Conservation (phyloP, 2,329 filamentous ascomycete species). For the Trichoderma lentiforme region DNA sequence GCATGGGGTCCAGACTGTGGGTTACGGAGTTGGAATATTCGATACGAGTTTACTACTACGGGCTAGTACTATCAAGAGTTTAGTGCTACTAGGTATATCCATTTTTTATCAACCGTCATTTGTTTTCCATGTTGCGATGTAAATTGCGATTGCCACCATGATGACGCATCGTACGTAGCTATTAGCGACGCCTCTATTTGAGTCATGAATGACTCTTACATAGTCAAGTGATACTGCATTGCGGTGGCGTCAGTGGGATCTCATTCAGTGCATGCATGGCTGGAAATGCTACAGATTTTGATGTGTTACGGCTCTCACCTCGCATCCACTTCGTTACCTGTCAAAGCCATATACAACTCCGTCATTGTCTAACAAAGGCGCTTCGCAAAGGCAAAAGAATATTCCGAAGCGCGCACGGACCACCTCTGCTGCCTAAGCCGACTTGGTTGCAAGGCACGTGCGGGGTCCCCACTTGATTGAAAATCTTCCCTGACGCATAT, state of each 20-base stretch:
- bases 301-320: neutral
- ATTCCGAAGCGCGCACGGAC: slow-evolving; percentile 9
- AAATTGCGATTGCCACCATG: neutral
- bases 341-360: neutral
- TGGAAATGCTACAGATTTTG: neutral
- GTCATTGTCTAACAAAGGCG: neutral
- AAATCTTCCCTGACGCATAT: slow-evolving; percentile 15
- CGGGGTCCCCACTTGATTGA: slow-evolving; percentile 16
- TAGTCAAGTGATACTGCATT: neutral
- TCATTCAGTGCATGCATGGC: neutral
- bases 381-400: neutral
- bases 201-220: neutral
- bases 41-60: neutral
- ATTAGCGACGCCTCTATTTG: neutral
- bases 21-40: slow-evolving; percentile 12
- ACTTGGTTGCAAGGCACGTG: slow-evolving; percentile 18
- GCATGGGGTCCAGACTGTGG: slow-evolving; percentile 20
- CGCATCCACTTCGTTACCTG: neutral
- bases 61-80: neutral
- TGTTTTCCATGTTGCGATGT: neutral
- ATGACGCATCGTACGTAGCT: neutral
- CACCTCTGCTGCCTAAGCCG: neutral
- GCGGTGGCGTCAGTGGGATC: neutral
- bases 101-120: neutral
- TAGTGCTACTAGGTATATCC: neutral